Evolutionary conservation across 495 filamentous ascomycete species (phyloP).

Genomic region (Neurospora sp.): DNA sequence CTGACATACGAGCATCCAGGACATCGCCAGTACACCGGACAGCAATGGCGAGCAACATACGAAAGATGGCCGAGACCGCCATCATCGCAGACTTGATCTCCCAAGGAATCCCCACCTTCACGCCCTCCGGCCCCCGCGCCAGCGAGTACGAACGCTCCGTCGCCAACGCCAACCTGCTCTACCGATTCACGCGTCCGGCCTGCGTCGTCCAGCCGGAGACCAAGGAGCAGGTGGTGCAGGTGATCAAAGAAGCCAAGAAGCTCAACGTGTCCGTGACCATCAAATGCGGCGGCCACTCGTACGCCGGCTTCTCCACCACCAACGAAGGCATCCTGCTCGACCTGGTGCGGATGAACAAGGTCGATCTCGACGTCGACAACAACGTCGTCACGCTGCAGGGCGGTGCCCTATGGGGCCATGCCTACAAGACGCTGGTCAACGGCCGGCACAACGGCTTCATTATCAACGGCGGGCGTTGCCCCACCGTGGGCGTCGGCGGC

Average conservation of each 20-base stretch:
- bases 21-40: too few species aligned
- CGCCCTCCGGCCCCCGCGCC: not conserved
- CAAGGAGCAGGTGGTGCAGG: not conserved
- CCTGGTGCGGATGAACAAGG: constrained; percentile 8
- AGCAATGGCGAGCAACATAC: too few species aligned
- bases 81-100: not conserved
- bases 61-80: not conserved
- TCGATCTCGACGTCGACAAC: constrained; percentile 4
- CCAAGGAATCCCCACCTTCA: not conserved
- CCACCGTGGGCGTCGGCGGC: constrained; percentile 17
- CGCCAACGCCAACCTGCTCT: constrained; percentile 16
- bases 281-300: constrained; percentile 14
- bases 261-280: constrained; percentile 8
- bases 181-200: constrained; percentile 8
- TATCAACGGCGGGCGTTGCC: constrained; percentile 19
- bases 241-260: constrained; percentile 1
- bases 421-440: constrained; percentile 10
- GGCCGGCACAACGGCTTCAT: constrained; percentile 8
- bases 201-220: constrained; percentile 17
- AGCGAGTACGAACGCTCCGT: not conserved
- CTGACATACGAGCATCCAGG: too few species aligned
- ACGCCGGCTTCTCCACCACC: constrained; percentile 16
- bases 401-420: constrained; percentile 8
- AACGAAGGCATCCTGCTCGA: constrained; percentile 13
- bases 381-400: not conserved